A percentile compares a stretch with the other conserved stretches of the same genome.
Evolutionary conservation across 2,329 filamentous ascomycete genomes (phyloP).

Genomic region (Pseudogymnoascus sp.): DNA sequence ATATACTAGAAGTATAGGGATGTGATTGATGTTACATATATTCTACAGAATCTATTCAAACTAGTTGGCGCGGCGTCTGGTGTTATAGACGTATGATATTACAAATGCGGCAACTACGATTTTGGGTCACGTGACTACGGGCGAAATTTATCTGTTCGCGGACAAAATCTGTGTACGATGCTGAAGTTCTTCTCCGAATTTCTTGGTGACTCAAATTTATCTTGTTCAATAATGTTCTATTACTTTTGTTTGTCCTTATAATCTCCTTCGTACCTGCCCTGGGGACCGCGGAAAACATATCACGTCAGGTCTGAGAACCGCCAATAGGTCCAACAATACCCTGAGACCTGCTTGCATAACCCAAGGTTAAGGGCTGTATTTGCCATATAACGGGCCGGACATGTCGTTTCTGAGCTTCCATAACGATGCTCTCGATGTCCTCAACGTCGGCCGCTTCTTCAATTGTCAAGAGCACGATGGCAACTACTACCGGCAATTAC

Average conservation of each 20-base stretch:
- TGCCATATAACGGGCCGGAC: not conserved
- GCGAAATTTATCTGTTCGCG: not conserved
- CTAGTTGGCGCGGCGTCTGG: not conserved
- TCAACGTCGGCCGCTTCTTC: not conserved
- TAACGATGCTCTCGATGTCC: not conserved
- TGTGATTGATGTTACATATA: not conserved
- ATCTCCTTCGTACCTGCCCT: not conserved
- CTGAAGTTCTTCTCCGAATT: not conserved
- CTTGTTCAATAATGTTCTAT: not conserved
- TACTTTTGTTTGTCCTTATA: not conserved
- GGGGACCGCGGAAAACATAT: not conserved
- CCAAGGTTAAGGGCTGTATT: not conserved
- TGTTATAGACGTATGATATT: not conserved
- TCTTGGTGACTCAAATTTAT: not conserved
- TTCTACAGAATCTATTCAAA: not conserved
- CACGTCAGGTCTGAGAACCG: not conserved
- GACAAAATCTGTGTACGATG: not conserved
- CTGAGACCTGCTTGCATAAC: not conserved
- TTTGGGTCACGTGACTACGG: not conserved
- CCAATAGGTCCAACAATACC: not conserved
- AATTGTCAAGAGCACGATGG: constrained; percentile 21
- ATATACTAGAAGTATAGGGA: not conserved
- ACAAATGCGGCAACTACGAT: not conserved
- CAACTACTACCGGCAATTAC: constrained; percentile 22
- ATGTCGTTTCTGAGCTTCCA: not conserved